Conservation (phyloP, 192 early-diverging fungal species). For the Coemansia sp. region DNA sequence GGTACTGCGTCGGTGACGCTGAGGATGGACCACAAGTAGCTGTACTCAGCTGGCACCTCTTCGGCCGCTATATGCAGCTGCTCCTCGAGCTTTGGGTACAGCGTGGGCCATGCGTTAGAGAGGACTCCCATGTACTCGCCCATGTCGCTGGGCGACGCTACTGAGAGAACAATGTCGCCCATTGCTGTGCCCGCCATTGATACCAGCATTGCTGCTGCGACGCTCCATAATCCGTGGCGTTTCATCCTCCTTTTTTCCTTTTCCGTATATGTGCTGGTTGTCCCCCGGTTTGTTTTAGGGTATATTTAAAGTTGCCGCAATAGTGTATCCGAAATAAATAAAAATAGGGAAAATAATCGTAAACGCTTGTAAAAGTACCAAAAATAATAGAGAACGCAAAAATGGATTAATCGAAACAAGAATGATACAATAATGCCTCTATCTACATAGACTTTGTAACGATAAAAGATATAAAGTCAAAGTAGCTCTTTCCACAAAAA, state of each 20-base stretch:
- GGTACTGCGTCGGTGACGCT: slow-evolving; percentile 26
- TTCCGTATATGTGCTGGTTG: background rate
- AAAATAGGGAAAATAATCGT: too few species aligned
- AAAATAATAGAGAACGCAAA: background rate
- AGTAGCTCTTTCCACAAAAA: background rate
- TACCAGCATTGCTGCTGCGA: background rate
- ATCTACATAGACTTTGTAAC: background rate
- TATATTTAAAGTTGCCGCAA: background rate
- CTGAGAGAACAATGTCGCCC: slow-evolving; percentile 44
- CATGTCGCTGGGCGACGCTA: slow-evolving; percentile 29
- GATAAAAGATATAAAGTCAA: background rate
- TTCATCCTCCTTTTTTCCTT: background rate
- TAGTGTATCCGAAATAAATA: background rate
- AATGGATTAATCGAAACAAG: background rate
- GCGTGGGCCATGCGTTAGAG: slow-evolving; percentile 36
- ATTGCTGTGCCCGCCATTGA: slow-evolving; percentile 5
- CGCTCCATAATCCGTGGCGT: background rate
- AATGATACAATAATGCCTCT: background rate
- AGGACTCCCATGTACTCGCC: slow-evolving; percentile 30
- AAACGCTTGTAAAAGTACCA: too few species aligned
- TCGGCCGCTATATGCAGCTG: slow-evolving; percentile 21
- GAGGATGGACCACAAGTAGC: slow-evolving; percentile 26
- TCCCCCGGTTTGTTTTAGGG: background rate
- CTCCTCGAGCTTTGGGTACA: slow-evolving; percentile 28
- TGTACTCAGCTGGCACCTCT: slow-evolving; percentile 45